Evolutionary conservation across 2,329 filamentous ascomycete species (phyloP), one percentile per base, ranked within the genome.

Genomic region (Fusarium ramigenum): DNA sequence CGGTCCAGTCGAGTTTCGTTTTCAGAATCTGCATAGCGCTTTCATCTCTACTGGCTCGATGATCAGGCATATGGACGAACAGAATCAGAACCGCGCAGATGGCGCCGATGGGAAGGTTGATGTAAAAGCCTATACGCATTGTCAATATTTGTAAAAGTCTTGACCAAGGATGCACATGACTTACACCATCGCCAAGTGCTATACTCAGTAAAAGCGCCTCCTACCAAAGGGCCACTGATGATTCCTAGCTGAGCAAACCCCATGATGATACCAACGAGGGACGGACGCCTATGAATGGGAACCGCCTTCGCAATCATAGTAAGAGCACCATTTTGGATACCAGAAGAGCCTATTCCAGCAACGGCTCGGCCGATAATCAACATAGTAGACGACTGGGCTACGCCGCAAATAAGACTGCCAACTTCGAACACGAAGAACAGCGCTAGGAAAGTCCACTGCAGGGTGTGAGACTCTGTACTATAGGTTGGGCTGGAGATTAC

Each of bases 351-450:
- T 5, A 83, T 78, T 0, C 87, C 87, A 1, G 86, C 84, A 9
- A 88, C 75, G 2, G 85, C 85, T 32, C 87, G 80, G 2, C 87
- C 87, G 11, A 87, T 76, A 61, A 89, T 88, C 49, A 89, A 80
- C 79, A 85, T 83, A 2, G 78, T 77, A 1, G 84, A 85, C n/a
- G 80, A 85, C 0, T 76, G 80, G 1, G 86, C 84, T 75, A 83
- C 30, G 75, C 74, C 87, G 63, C 87, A 88, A 21, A 89, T 80
- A 4, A 87, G 74, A 16, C 83, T 86, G 3, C 87, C 87, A 18
- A 80, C 12, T 32, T 82, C 78, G 39, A 82, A 82, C 1, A 82
- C 30, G 44, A 81, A 71, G 16, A 82, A 73, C 50, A 79, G 78
- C 11, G 58, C 66, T 14, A 80, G 62, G 50, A 80, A 81, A 6